These are phyloP conservation scores for Skeletonema menzelii DNA, from an alignment of 108 stramenopile genomes.

Conservation along the genomic window DNA sequence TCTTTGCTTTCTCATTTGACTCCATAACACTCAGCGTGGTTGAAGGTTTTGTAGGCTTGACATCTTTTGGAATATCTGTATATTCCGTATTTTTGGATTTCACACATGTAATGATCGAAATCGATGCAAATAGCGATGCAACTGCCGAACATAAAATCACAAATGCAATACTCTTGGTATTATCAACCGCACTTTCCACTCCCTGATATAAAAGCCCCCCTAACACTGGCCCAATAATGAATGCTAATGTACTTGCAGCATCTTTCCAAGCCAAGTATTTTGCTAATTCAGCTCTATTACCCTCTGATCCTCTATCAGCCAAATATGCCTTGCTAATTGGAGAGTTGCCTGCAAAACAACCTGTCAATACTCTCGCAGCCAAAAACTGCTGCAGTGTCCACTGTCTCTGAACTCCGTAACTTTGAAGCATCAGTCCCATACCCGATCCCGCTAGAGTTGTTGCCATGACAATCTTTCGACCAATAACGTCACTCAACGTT, in stretches of 20 bases:
- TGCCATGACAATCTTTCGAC: slow-evolving; percentile 62
- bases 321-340: slow-evolving; percentile 83
- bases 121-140: slow-evolving; percentile 58
- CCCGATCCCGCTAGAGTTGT: slow-evolving; percentile 58
- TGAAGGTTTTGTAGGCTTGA: neutral
- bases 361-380: slow-evolving; percentile 63
- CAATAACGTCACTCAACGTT: slow-evolving; percentile 61
- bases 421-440: slow-evolving; percentile 62
- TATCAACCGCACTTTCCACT: slow-evolving; percentile 12
- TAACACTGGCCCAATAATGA: slow-evolving; percentile 69
- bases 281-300: slow-evolving; percentile 24
- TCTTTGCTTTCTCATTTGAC: slow-evolving; percentile 2
- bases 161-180: slow-evolving; percentile 51
- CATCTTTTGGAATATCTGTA: neutral
- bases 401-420: slow-evolving; percentile 43
- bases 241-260: slow-evolving; percentile 74
- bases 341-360: slow-evolving; percentile 65
- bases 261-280: slow-evolving; percentile 72
- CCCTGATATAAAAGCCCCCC: slow-evolving; percentile 64
- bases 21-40: neutral
- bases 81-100: slow-evolving; percentile 8
- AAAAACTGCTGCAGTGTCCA: slow-evolving; percentile 58
- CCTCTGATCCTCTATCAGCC: slow-evolving; percentile 65
- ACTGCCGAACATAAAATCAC: slow-evolving; percentile 65
- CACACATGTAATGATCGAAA: slow-evolving; percentile 47